A percentile compares a stretch with the other conserved stretches of the same genome.
These are phyloP conservation scores for Epichloe sp. DNA, from an alignment of 2,329 filamentous ascomycete genomes.

Conservation along the genomic window DNA sequence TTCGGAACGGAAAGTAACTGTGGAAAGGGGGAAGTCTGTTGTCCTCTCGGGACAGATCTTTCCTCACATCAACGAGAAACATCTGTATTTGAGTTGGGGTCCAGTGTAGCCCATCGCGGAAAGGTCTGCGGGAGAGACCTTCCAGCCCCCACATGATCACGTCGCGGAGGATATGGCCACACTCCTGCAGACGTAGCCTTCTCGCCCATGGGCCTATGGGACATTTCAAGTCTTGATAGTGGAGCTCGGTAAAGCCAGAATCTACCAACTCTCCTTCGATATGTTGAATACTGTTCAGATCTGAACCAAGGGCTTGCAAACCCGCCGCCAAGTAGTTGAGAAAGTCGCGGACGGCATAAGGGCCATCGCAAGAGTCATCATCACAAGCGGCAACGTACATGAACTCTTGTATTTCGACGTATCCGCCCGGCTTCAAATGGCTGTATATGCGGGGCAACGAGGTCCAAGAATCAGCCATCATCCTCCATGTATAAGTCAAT, in stretches of 20 bases:
- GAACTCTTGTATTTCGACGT: constrained; percentile 36
- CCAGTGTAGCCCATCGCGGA: constrained; percentile 27
- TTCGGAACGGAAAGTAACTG: constrained; percentile 27
- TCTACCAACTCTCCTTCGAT: constrained; percentile 22
- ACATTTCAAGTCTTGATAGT: constrained; percentile 29
- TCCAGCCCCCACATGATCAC: constrained; percentile 27
- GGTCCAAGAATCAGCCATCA: not conserved
- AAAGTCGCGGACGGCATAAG: constrained; percentile 35
- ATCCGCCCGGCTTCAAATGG: constrained; percentile 38
- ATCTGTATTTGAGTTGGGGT: constrained; percentile 29
- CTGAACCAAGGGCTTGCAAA: constrained; percentile 26
- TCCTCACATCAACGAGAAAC: constrained; percentile 29
- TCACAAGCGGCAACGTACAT: constrained; percentile 28
- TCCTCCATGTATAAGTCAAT: not conserved
- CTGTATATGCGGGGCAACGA: constrained; percentile 13
- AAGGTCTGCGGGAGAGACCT: constrained; percentile 24
- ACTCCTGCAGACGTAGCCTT: constrained; percentile 27
- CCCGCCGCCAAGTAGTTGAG: constrained; percentile 26
- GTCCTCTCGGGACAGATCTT: constrained; percentile 20
- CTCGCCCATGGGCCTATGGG: constrained; percentile 37
- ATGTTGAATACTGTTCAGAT: constrained; percentile 26
- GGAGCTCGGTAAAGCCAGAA: constrained; percentile 29
- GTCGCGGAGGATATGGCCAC: constrained; percentile 32
- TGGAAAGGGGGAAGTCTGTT: constrained; percentile 24
- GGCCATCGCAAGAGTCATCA: constrained; percentile 28